phyloP scores from a whole-genome alignment of 176 grass and related monocot species.

The Cymbopogon citratus region DNA sequence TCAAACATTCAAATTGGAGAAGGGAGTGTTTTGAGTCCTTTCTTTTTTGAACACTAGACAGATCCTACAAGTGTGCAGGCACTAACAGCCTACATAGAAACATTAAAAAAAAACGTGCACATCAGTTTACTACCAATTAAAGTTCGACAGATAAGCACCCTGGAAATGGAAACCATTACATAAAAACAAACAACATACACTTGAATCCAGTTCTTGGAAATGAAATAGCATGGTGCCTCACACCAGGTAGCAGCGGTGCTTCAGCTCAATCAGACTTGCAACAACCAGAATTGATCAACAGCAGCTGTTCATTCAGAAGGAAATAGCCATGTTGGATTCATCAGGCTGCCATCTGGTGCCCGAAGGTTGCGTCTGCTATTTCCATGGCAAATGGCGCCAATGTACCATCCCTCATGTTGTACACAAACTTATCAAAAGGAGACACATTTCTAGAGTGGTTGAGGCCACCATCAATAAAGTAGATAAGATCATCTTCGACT shows the following conservation, averaged over 20 bases:
- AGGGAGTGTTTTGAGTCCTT: background rate
- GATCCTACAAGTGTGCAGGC: too few species aligned
- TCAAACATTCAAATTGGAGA: background rate
- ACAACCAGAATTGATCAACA: background rate
- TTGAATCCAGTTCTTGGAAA: background rate
- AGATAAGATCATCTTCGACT: conserved; percentile 23
- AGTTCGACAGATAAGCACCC: background rate
- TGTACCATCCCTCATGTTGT: too few species aligned
- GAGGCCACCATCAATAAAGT: conserved; percentile 25
- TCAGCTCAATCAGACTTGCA: background rate
- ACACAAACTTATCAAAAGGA: too few species aligned
- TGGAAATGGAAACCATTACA: background rate
- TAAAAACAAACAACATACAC: background rate
- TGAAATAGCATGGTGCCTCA: background rate
- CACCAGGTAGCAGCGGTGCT: background rate
- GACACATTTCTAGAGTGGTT: background rate
- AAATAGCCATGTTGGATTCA: conserved; percentile 36
- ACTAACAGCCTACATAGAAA: too few species aligned
- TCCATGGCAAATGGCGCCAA: too few species aligned
- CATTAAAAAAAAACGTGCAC: too few species aligned
- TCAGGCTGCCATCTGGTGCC: conserved; percentile 13
- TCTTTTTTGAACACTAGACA: background rate
- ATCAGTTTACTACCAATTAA: background rate
- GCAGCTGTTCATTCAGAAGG: background rate
- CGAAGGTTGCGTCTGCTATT: background rate